Base-by-base conservation (phyloP, 306 rosid species). In the Malus sylvestris region DNA sequence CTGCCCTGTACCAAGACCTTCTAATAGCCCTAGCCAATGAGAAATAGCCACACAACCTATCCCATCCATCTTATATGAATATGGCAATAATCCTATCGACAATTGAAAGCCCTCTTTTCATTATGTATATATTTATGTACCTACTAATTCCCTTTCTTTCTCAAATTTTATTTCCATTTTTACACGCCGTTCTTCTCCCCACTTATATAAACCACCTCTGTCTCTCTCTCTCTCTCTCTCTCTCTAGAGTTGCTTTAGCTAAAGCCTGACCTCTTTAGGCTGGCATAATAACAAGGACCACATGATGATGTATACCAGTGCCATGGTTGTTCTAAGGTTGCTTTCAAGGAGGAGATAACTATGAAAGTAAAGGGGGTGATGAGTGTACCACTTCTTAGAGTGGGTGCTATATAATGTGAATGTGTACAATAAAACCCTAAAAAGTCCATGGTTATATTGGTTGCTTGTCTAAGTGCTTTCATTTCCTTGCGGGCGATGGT, bases 341-440 rank as follows among this genome's bases (percentile, higher is more conserved):
- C 93, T 95, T 88, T 95, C 96, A 90, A 82, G 77, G 78, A 82
- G 66, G 76, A 86, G 97, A 89, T 90, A 85, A 91, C 89, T 88
- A 76, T 76, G 89, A 89, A 85, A 76, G 58, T 79, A 83, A 70
- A 74, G 81, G 76, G 83, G 83, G 77, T 70, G 85, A 71, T 52
- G 80, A 82, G 71, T 76, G 81, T 79, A 68, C 73, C 82, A 75
- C 64, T 68, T 60, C 55, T 81, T 60, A 64, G 62, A 65, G 83
- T 87, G 86, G 72, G 81, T 80, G 78, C 78, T 84, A 81, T 76
- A 42, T 51, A 51, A 51, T 51, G 55, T 75, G 75, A 64, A 77
- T 81, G 77, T 53, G 68, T 83, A 81, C 82, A 73, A 71, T 42
- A 59, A 79, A 73, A 83, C 67, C 80, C 81, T 62, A 76, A 74